Conservation (phyloP, 148 eudicot species). For the Simmondsia chinensis region DNA sequence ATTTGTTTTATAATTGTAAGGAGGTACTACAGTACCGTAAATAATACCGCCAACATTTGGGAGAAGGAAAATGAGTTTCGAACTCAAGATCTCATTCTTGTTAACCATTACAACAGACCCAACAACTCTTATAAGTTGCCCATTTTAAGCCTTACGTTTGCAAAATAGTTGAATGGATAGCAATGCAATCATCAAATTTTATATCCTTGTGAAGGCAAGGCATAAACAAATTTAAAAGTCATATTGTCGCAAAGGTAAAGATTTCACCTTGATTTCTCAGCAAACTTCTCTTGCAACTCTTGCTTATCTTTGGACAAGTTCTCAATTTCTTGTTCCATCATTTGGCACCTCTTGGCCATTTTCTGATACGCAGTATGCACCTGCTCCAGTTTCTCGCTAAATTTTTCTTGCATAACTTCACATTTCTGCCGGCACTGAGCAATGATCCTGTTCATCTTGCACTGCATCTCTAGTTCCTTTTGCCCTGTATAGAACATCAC, state of each 20-base stretch:
- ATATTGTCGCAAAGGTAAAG: neutral
- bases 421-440: conserved; percentile 81
- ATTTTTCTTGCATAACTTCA: conserved; percentile 74
- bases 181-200: too few relatives aligned
- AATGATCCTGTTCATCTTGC: conserved; percentile 75
- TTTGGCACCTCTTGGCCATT: conserved; percentile 87
- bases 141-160: too few relatives aligned
- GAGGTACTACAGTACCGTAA: too few relatives aligned
- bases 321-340: conserved; percentile 80
- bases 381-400: conserved; percentile 76
- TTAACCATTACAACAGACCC: too few relatives aligned
- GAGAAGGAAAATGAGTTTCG: too few relatives aligned
- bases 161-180: too few relatives aligned
- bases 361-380: conserved; percentile 81
- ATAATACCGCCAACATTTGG: too few relatives aligned
- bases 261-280: conserved; percentile 86
- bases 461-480: conserved; percentile 87
- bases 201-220: too few relatives aligned
- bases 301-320: conserved; percentile 72
- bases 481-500: conserved; percentile 84
- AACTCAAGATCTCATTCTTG: too few relatives aligned
- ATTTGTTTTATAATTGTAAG: too few relatives aligned
- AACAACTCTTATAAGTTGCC: too few relatives aligned
- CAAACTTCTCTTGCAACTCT: conserved; percentile 85
- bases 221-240: neutral